Percentiles rank a stretch among this genome's conserved stretches.
phyloP scores from a whole-genome alignment of 768 basidiomycete species.

The Leccinum disarticulatum region DNA sequence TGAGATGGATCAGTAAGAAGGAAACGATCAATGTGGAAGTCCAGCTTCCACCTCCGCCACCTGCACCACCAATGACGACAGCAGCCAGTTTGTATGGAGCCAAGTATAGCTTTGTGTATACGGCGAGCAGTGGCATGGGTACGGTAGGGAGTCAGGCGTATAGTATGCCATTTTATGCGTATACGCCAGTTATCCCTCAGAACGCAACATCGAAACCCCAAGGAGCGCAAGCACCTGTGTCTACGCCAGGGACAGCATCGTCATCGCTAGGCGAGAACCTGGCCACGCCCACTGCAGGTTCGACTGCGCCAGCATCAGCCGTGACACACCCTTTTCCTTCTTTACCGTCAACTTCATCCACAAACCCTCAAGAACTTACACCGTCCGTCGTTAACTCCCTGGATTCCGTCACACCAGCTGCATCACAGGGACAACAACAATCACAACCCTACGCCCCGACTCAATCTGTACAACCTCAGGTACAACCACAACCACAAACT shows the following conservation, averaged over 20 bases:
- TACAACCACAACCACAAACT: not conserved
- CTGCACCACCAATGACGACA: constrained; percentile 25
- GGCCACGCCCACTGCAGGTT: not conserved
- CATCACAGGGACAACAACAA: constrained; percentile 3
- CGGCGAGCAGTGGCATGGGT: constrained; percentile 5
- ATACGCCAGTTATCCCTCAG: constrained; percentile 17
- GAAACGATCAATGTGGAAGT: constrained; percentile 54
- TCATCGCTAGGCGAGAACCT: not conserved
- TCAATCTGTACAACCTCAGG: not conserved
- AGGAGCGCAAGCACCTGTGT: not conserved
- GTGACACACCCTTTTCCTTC: not conserved
- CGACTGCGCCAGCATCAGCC: not conserved
- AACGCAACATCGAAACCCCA: constrained; percentile 11
- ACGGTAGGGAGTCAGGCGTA: constrained; percentile 21
- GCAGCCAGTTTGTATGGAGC: constrained; percentile 12
- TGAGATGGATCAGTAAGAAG: constrained; percentile 68
- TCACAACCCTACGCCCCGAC: not conserved
- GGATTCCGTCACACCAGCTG: not conserved
- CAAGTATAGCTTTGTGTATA: constrained; percentile 24
- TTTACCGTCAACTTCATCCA: not conserved
- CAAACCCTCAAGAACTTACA: not conserved
- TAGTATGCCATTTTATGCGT: constrained; percentile 30
- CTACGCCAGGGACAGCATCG: not conserved
- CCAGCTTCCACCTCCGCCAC: constrained; percentile 25
- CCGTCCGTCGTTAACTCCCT: not conserved